A percentile compares a stretch with the other conserved stretches of the same genome.
Evolutionary conservation across 164 flowering plant genomes (phyloP).

Genomic region (Annona squamosa): DNA sequence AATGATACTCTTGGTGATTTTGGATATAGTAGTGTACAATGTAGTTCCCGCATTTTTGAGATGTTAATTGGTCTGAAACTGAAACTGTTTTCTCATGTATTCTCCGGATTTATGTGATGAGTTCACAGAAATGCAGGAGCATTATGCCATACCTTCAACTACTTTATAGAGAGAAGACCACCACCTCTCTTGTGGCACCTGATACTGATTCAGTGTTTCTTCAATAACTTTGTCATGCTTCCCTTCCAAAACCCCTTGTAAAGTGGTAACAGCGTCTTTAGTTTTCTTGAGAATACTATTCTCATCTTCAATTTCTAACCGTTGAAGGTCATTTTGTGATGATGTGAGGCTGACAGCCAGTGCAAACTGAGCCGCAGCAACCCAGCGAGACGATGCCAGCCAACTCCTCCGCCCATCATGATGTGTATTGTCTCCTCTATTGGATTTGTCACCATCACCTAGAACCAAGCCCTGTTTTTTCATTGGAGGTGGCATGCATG

Average conservation of each 20-base stretch:
- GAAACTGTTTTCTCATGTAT: too few relatives aligned
- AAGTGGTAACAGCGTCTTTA: conserved; percentile 75
- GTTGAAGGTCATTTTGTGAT: conserved; percentile 79
- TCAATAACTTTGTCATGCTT: conserved; percentile 76
- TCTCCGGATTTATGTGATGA: too few relatives aligned
- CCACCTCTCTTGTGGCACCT: conserved; percentile 83
- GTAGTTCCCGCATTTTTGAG: too few relatives aligned
- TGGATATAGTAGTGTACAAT: too few relatives aligned
- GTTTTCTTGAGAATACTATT: conserved; percentile 72
- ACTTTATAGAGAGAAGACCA: conserved; percentile 90
- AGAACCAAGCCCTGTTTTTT: conserved; percentile 42
- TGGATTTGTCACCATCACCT: conserved; percentile 37
- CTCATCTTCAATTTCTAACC: conserved; percentile 60
- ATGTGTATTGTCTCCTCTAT: conserved; percentile 31
- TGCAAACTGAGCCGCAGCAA: conserved; percentile 92
- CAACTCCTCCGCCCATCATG: conserved; percentile 67
- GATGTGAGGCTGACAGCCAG: conserved; percentile 79
- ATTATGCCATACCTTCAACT: conserved; percentile 69
- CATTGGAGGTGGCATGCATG: neutral
- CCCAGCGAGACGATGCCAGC: conserved; percentile 95
- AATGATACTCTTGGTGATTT: too few relatives aligned
- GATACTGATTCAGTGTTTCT: conserved; percentile 52
- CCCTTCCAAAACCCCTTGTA: conserved; percentile 80
- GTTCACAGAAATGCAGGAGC: too few relatives aligned
- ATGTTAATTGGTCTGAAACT: too few relatives aligned